Conservation (phyloP, 2,329 filamentous ascomycete genomes). For the Penicillium italicum region DNA sequence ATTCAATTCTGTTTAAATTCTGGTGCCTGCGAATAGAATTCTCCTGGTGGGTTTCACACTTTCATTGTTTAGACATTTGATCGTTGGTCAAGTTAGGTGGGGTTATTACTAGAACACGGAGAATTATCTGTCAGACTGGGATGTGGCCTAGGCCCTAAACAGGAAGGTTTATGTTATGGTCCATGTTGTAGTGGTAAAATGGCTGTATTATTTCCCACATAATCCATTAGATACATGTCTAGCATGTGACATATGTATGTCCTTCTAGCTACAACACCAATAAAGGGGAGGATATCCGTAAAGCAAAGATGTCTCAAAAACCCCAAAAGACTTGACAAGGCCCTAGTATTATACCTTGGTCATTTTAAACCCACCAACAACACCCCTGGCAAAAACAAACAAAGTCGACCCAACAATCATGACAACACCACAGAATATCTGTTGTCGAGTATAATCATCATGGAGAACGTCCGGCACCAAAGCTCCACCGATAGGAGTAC, state of each 20-base stretch:
- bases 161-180: no score
- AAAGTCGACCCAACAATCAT: slow-evolving; percentile 25
- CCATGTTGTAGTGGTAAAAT: no score
- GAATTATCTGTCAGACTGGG: no score
- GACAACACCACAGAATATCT: slow-evolving; percentile 28
- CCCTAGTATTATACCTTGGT: slow-evolving; percentile 19
- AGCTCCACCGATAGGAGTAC: slow-evolving; percentile 30
- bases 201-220: no score
- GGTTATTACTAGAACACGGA: not conserved
- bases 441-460: slow-evolving; percentile 24
- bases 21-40: not conserved
- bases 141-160: no score
- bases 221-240: not conserved
- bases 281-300: not conserved
- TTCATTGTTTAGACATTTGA: not conserved
- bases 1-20: no score
- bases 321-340: not conserved
- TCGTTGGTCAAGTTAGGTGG: not conserved
- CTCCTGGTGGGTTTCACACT: not conserved
- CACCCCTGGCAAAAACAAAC: slow-evolving; percentile 24
- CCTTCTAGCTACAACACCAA: not conserved
- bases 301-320: not conserved
- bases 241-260: not conserved
- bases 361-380: slow-evolving; percentile 25
- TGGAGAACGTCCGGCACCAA: slow-evolving; percentile 26